Evolutionary conservation across 495 filamentous ascomycete species (phyloP).

Genomic region (Talaromyces adpressus): DNA sequence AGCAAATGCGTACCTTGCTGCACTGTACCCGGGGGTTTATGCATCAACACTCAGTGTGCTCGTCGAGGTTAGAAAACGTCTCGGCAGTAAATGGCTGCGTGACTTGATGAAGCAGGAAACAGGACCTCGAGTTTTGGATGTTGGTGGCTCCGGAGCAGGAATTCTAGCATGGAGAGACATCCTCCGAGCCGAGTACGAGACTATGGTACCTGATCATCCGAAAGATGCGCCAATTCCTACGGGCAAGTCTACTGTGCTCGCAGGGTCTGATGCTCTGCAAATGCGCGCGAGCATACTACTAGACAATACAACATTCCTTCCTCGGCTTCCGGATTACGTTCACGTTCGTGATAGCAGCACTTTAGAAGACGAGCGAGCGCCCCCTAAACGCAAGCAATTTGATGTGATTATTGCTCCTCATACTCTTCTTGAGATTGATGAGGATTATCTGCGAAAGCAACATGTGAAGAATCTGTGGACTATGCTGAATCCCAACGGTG

Average conservation of each 20-base stretch:
- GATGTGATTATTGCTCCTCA: conserved; percentile 90
- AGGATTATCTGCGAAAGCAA: conserved; percentile 67
- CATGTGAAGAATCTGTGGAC: conserved; percentile 83
- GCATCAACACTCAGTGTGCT: conserved; percentile 64
- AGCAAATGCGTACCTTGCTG: conserved; percentile 74
- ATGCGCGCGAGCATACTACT: conserved; percentile 69
- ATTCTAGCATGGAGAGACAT: conserved; percentile 81
- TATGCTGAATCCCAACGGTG: conserved; percentile 75
- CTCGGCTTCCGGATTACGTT: conserved; percentile 86
- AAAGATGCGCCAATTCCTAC: conserved; percentile 34
- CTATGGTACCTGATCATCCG: conserved; percentile 44
- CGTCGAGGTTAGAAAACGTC: conserved; percentile 76
- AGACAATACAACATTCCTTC: conserved; percentile 85
- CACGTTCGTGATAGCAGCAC: conserved; percentile 47
- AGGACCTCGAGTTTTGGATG: conserved; percentile 79
- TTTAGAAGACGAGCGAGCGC: conserved; percentile 30
- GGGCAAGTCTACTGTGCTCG: conserved; percentile 56
- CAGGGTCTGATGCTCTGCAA: conserved; percentile 60
- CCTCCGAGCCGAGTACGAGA: conserved; percentile 69
- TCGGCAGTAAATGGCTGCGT: conserved; percentile 75
- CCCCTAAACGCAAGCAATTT: conserved; percentile 65
- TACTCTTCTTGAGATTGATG: conserved; percentile 61
- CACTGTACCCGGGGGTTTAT: conserved; percentile 75
- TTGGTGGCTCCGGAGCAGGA: conserved; percentile 76
- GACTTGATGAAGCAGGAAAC: conserved; percentile 56